Evolutionary conservation across 2,329 filamentous ascomycete genomes (phyloP).

Genomic region (Nemania abortiva): DNA sequence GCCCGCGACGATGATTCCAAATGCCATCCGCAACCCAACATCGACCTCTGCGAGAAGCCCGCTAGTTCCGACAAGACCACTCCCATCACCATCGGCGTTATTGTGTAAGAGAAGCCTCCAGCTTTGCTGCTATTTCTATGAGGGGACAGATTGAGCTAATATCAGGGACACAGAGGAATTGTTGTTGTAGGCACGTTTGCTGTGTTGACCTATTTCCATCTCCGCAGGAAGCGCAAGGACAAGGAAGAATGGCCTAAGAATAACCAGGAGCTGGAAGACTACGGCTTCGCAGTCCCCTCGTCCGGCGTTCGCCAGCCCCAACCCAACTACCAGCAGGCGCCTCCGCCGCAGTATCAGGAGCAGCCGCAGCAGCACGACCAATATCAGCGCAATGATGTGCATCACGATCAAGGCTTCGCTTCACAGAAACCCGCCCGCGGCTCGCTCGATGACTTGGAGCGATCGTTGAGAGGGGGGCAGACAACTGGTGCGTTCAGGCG

Average conservation of each 20-base stretch:
- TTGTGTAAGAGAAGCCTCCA: slow-evolving; percentile 45
- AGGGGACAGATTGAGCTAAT: slow-evolving; percentile 10
- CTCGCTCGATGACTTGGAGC: slow-evolving; percentile 37
- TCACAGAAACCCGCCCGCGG: slow-evolving; percentile 20
- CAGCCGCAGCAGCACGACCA: slow-evolving; percentile 14
- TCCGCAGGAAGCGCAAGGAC: slow-evolving; percentile 45
- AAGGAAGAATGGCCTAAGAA: slow-evolving; percentile 49
- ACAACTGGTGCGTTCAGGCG: slow-evolving; percentile 39
- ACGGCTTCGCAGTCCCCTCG: slow-evolving; percentile 43
- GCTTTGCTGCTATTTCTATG: background rate
- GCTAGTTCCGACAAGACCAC: slow-evolving; percentile 37
- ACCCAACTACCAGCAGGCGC: background rate
- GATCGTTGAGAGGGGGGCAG: slow-evolving; percentile 32
- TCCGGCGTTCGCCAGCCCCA: slow-evolving; percentile 30
- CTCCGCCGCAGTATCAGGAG: slow-evolving; percentile 19
- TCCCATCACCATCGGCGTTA: slow-evolving; percentile 43
- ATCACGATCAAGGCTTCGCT: slow-evolving; percentile 4
- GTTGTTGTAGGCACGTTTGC: slow-evolving; percentile 39
- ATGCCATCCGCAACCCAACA: slow-evolving; percentile 47
- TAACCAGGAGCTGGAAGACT: slow-evolving; percentile 51
- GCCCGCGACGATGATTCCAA: slow-evolving; percentile 37
- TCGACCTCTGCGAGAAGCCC: slow-evolving; percentile 50
- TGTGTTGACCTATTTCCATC: slow-evolving; percentile 45
- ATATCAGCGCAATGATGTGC: slow-evolving; percentile 5
- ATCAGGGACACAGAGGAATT: slow-evolving; percentile 39